phyloP scores from a whole-genome alignment of 306 rosid genomes.

The Lupinus albus region DNA sequence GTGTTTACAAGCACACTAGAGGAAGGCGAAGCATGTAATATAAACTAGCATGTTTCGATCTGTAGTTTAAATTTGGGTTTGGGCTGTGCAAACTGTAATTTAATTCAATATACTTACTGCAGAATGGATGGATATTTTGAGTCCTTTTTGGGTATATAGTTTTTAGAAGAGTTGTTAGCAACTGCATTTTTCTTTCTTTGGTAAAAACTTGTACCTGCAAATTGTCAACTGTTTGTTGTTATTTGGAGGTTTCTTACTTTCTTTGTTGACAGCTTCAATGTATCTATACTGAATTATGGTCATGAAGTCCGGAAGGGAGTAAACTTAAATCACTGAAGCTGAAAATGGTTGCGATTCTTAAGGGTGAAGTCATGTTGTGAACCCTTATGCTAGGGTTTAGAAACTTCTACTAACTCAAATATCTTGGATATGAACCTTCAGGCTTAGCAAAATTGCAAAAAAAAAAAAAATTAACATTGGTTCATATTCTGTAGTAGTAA shows the following conservation, averaged over 20 bases:
- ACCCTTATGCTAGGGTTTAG: neutral
- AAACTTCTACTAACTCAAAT: neutral
- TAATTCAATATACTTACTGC: neutral
- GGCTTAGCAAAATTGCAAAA: neutral
- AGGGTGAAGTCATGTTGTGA: neutral
- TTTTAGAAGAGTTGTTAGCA: neutral
- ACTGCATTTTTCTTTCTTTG: neutral
- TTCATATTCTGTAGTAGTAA: neutral
- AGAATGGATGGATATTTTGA: neutral
- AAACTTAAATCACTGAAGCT: neutral
- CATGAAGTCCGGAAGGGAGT: neutral
- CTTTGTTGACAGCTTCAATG: neutral
- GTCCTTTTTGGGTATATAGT: neutral
- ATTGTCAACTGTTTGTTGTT: neutral
- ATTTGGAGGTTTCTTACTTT: neutral
- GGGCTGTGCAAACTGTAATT: neutral
- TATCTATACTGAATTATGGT: neutral
- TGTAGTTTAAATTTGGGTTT: neutral
- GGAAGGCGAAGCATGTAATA: neutral
- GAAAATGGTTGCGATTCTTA: neutral
- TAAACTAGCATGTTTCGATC: neutral
- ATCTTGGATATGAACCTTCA: slow-evolving; percentile 2
- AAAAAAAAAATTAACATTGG: too few relatives aligned
- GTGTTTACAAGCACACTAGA: neutral
- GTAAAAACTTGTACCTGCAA: neutral